phyloP scores from a whole-genome alignment of 805 yeast genomes.

The Starmerella kuoi region DNA sequence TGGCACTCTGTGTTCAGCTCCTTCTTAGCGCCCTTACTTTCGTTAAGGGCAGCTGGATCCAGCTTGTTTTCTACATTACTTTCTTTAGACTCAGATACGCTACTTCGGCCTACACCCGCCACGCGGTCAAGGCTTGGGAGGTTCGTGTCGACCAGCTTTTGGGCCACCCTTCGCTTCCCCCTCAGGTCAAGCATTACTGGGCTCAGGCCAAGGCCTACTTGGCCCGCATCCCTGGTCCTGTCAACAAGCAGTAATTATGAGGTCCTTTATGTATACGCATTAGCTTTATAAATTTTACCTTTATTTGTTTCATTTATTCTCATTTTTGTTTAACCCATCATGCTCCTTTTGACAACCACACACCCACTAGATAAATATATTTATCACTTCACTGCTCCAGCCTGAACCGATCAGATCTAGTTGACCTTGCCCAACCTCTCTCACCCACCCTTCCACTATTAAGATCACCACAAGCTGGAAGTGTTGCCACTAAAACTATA shows the following conservation, averaged over 20 bases:
- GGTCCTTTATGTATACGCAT: no score
- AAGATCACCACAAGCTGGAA: no score
- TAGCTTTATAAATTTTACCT: neutral
- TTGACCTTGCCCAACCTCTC: no score
- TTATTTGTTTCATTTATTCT: neutral
- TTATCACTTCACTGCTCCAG: no score
- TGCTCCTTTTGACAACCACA: no score
- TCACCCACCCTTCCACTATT: no score
- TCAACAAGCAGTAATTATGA: conserved; percentile 6
- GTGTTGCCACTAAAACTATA: no score
- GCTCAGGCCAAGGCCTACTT: conserved; percentile 31
- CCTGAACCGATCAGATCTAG: no score
- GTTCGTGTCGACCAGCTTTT: conserved; percentile 49
- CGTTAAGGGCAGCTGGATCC: conserved; percentile 49
- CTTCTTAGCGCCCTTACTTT: conserved; percentile 40
- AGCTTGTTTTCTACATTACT: conserved; percentile 36
- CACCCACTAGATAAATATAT: no score
- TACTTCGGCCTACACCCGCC: conserved; percentile 58
- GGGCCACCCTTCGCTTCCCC: conserved; percentile 44
- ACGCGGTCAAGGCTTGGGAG: conserved; percentile 56
- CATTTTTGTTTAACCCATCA: neutral
- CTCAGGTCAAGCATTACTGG: conserved; percentile 40
- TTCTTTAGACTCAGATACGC: conserved; percentile 73
- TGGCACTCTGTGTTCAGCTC: conserved; percentile 32
- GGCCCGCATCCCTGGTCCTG: conserved; percentile 17